Conservation (phyloP, 2,329 filamentous ascomycete genomes). For the Hypoxylon rubiginosum region DNA sequence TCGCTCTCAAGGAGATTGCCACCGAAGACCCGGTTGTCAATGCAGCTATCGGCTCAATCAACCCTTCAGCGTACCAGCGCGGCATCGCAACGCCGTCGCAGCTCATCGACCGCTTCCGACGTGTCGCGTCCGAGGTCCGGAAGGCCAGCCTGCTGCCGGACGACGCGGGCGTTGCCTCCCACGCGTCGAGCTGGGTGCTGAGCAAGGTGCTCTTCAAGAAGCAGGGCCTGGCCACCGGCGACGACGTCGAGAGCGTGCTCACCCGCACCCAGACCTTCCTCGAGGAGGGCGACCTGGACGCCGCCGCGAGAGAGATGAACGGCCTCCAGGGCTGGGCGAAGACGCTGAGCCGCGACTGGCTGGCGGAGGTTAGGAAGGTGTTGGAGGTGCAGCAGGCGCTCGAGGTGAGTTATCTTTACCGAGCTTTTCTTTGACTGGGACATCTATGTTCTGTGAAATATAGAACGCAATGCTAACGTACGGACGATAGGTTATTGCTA, state of each 20-base stretch:
- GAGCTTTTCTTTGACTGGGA: neutral
- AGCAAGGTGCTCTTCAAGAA: conserved; percentile 98
- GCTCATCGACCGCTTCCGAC: conserved; percentile 94
- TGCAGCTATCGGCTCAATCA: conserved; percentile 96
- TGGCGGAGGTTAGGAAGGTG: conserved; percentile 89
- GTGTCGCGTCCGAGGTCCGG: conserved; percentile 90
- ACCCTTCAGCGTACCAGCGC: conserved; percentile 91
- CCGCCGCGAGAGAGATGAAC: conserved; percentile 95
- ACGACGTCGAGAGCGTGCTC: conserved; percentile 94
- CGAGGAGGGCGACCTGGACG: conserved; percentile 93
- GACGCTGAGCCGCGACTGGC: conserved; percentile 93
- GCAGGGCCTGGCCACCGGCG: conserved; percentile 82
- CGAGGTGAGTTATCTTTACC: conserved; percentile 70
- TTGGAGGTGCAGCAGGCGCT: conserved; percentile 96
- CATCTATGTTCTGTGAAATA: neutral
- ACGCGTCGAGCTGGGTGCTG: conserved; percentile 89
- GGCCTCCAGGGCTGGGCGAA: conserved; percentile 93
- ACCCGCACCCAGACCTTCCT: conserved; percentile 89
- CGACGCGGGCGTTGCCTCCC: conserved; percentile 92
- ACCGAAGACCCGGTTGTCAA: conserved; percentile 87
- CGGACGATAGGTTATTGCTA: conserved; percentile 47
- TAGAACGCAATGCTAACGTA: conserved; percentile 24
- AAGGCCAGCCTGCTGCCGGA: conserved; percentile 94
- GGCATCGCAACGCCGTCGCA: conserved; percentile 87
- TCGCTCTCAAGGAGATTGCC: conserved; percentile 93